Evolutionary conservation across 2,329 filamentous ascomycete genomes (phyloP).

Genomic region (Arthrobotrys megalospora): DNA sequence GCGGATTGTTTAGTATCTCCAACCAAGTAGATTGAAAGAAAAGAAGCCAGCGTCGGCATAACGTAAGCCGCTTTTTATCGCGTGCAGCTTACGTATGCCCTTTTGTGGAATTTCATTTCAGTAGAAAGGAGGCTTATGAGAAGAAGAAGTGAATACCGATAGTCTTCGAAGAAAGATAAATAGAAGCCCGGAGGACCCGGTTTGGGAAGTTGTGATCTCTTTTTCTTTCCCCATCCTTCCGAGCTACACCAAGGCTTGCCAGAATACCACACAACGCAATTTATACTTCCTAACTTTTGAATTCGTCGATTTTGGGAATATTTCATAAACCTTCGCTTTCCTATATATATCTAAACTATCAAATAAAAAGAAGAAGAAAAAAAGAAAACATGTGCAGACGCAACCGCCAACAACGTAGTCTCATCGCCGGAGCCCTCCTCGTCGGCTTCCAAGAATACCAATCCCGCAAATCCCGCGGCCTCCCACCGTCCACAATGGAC

Average conservation of each 20-base stretch:
- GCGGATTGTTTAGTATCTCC: too few species aligned
- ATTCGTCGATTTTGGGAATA: too few species aligned
- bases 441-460: constrained; percentile 45
- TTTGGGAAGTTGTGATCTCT: constrained; percentile 4
- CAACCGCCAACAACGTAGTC: constrained; percentile 19
- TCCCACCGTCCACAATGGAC: constrained; percentile 5
- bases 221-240: neutral
- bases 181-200: neutral
- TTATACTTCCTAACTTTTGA: neutral
- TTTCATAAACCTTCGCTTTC: too few species aligned
- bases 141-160: neutral
- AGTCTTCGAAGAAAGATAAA: neutral
- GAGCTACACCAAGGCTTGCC: neutral
- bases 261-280: constrained; percentile 21
- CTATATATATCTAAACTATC: too few species aligned
- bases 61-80: neutral
- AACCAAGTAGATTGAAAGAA: neutral
- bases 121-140: neutral
- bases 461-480: constrained; percentile 8
- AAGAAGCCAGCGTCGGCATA: constrained; percentile 12
- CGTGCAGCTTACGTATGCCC: constrained; percentile 2
- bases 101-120: neutral
- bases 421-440: constrained; percentile 41
- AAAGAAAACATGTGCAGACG: constrained; percentile 6
- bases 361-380: neutral